Evolutionary conservation across 2,329 filamentous ascomycete genomes (phyloP).

Genomic region (Aspergillus japonicus): DNA sequence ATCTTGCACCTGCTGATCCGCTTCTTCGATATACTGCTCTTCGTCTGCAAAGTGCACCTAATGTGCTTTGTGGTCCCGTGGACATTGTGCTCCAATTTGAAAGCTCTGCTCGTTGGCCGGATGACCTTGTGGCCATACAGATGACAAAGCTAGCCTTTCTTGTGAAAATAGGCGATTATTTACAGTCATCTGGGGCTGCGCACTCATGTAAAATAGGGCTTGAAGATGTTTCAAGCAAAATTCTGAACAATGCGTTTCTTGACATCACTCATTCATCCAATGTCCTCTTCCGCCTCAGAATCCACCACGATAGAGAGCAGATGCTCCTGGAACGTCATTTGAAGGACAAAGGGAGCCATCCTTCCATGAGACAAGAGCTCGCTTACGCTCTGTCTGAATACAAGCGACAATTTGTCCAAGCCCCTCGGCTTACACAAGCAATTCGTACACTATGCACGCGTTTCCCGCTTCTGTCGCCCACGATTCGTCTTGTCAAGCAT

Average conservation of each 20-base stretch:
- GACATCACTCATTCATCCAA: slow-evolving; percentile 74
- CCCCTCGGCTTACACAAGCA: slow-evolving; percentile 77
- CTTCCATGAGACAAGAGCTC: slow-evolving; percentile 65
- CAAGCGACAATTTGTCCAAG: slow-evolving; percentile 68
- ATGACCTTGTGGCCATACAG: slow-evolving; percentile 86
- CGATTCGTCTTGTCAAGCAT: slow-evolving; percentile 79
- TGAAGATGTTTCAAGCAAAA: slow-evolving; percentile 68
- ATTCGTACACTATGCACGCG: slow-evolving; percentile 78
- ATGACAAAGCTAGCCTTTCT: slow-evolving; percentile 89
- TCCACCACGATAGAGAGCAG: slow-evolving; percentile 86
- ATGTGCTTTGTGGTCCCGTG: slow-evolving; percentile 52
- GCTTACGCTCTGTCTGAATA: slow-evolving; percentile 68
- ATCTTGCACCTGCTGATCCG: slow-evolving; percentile 70
- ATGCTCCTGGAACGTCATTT: slow-evolving; percentile 74
- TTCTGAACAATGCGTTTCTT: slow-evolving; percentile 76
- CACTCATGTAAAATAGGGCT: slow-evolving; percentile 72
- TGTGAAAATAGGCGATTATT: slow-evolving; percentile 67
- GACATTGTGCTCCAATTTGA: slow-evolving; percentile 89
- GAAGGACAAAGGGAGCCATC: slow-evolving; percentile 69
- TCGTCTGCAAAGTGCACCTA: slow-evolving; percentile 25
- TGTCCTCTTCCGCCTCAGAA: slow-evolving; percentile 76
- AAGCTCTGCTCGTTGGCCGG: slow-evolving; percentile 88
- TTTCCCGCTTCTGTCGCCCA: slow-evolving; percentile 73
- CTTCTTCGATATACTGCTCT: slow-evolving; percentile 69
- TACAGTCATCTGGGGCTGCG: slow-evolving; percentile 62